A percentile compares a stretch with the other conserved stretches of the same genome.
These are phyloP conservation scores for Darksidea phi DNA, from an alignment of 495 filamentous ascomycete species.

Conservation along the genomic window DNA sequence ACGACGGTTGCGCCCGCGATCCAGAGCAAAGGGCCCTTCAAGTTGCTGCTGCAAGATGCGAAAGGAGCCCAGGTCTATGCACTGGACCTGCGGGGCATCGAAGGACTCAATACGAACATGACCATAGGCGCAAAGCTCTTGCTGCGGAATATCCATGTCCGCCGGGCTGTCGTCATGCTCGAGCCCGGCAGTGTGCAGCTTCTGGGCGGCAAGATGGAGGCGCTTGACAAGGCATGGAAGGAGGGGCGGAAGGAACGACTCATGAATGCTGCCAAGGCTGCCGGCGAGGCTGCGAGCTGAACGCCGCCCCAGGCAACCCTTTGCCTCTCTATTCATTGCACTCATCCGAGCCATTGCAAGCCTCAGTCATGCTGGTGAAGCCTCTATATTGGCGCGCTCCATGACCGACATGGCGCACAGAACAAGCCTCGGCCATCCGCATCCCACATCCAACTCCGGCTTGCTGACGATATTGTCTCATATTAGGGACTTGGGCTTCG, in stretches of 20 bases:
- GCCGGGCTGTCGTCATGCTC: constrained; percentile 74
- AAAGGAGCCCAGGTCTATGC: constrained; percentile 66
- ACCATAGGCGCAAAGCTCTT: constrained; percentile 79
- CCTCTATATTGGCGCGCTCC: no score
- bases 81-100: constrained; percentile 68
- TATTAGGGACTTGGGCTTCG: no score
- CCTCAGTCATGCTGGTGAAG: no score
- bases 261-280: constrained; percentile 48
- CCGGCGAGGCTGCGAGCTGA: constrained; percentile 8
- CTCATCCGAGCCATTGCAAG: no score
- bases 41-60: constrained; percentile 78
- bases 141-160: constrained; percentile 63
- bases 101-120: constrained; percentile 64
- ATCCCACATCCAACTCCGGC: no score
- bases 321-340: no score
- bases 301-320: no score
- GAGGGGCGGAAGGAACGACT: constrained; percentile 69
- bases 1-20: constrained; percentile 34
- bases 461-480: no score
- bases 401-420: no score
- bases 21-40: constrained; percentile 61
- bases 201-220: constrained; percentile 85
- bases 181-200: constrained; percentile 62
- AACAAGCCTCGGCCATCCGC: no score
- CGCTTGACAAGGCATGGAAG: constrained; percentile 72